Evolutionary conservation across 148 eudicot genomes (phyloP), one percentile per base, ranked within the genome.

Genomic region (Spergularia marina): DNA sequence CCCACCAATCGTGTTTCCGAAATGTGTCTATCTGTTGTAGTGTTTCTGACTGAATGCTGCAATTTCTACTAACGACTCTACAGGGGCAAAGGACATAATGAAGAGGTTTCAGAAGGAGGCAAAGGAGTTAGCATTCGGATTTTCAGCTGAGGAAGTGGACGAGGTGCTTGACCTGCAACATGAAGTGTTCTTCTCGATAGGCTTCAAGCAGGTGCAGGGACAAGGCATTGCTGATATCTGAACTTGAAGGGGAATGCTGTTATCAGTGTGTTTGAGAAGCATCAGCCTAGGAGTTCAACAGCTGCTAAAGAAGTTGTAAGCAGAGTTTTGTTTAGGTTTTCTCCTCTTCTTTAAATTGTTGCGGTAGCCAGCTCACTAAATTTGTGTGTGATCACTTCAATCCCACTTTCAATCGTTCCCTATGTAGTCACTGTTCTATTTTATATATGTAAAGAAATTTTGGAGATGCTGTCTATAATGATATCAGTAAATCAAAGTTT

Each of bases 171-270:
- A 18, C 25, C 17, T 12, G 21, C 70, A 66, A 18, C 25, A 41
- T 12, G 2, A n/a, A 4, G 70, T 41, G 41, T 66, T 66, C 70
- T 66, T 41, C 70, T n/a, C 41, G 70, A 66, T 13, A 66, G 70
- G 70, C 52, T 53, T 53, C 10, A 17, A 3, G n/a, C 53, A 41
- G 25, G 21, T 63, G 7, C 44, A 34, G 41, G 13, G 53, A 17
- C 8, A n/a, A 65, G 70, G 44, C 13, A 5, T 23, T 18, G 66
- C 83, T 13, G 41, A 66, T 68, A 58, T 72, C 69, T 80, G 13
- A 75, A 21, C 36, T 30, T 10, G 21, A 0, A 4, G 5, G 41
- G 67, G 67, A 34, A 36, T 21, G 36, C 36, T 60, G 36, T 21
- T 7, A 60, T 30, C 64, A 10, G 64, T 18, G 21, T 20, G 39